Evolutionary conservation across 257 asterid genomes (phyloP).

Genomic region (Coffea canephora): DNA sequence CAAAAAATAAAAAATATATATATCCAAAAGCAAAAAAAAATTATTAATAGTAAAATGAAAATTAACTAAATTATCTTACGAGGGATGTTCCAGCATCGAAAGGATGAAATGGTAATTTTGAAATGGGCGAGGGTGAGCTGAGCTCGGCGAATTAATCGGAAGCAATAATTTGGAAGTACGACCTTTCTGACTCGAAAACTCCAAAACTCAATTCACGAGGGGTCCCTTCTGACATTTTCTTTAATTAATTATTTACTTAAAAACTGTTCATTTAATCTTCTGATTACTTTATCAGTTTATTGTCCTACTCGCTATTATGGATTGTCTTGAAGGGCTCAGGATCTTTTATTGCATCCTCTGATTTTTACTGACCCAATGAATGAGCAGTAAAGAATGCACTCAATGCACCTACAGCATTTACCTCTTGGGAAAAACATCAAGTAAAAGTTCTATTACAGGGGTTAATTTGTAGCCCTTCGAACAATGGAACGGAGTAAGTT

Average conservation of each 20-base stretch:
- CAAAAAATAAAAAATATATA: too few species aligned
- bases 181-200: slow-evolving; percentile 24
- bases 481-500: too few species aligned
- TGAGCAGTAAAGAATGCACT: too few species aligned
- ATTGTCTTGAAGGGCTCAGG: neutral
- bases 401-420: too few species aligned
- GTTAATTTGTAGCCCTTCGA: too few species aligned
- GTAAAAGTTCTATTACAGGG: too few species aligned
- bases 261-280: neutral
- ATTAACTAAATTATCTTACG: neutral
- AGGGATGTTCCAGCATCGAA: neutral
- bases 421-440: too few species aligned
- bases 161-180: slow-evolving; percentile 41
- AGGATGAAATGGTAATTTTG: slow-evolving; percentile 4
- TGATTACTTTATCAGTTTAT: neutral
- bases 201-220: slow-evolving; percentile 36
- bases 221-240: slow-evolving; percentile 28
- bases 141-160: slow-evolving; percentile 40
- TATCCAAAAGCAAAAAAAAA: neutral
- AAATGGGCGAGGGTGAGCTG: neutral
- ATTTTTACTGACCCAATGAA: too few species aligned
- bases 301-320: slow-evolving; percentile 5
- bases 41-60: neutral
- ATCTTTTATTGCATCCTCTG: too few species aligned
- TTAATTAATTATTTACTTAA: slow-evolving; percentile 17